Evolutionary conservation across 1,284 basidiomycete species (phyloP).

Genomic region (Cryptococcus sp.): DNA sequence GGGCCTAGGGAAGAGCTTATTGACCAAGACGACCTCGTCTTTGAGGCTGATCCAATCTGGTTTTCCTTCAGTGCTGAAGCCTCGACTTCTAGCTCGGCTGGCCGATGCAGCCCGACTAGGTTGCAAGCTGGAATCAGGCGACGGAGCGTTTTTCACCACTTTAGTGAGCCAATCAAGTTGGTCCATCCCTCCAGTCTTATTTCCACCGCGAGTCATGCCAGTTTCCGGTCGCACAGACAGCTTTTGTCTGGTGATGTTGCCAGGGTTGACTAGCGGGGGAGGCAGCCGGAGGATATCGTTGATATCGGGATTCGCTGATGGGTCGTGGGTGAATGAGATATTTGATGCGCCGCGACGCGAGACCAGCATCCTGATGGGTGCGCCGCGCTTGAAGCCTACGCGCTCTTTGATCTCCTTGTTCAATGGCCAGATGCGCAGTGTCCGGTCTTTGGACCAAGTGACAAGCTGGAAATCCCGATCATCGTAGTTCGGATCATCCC

Average conservation of each 20-base stretch:
- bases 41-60: slow-evolving; percentile 62
- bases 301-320: slow-evolving; percentile 20
- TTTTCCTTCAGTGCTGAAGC: slow-evolving; percentile 22
- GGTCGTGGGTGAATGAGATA: slow-evolving; percentile 44
- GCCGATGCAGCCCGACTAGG: slow-evolving; percentile 28
- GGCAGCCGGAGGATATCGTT: slow-evolving; percentile 14
- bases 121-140: slow-evolving; percentile 26
- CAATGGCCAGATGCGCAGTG: slow-evolving; percentile 88
- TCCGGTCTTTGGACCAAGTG: slow-evolving; percentile 96
- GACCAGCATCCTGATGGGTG: slow-evolving; percentile 57
- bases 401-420: slow-evolving; percentile 60
- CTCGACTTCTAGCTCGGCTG: slow-evolving; percentile 16
- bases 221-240: slow-evolving; percentile 30
- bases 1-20: slow-evolving; percentile 65
- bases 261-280: slow-evolving; percentile 31
- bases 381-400: slow-evolving; percentile 57
- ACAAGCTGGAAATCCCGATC: slow-evolving; percentile 85
- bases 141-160: slow-evolving; percentile 41
- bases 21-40: slow-evolving; percentile 80
- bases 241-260: slow-evolving; percentile 42
- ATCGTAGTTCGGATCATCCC: slow-evolving; percentile 56
- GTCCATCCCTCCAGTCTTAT: slow-evolving; percentile 39
- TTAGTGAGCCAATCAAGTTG: slow-evolving; percentile 54
- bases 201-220: slow-evolving; percentile 53
- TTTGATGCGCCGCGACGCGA: slow-evolving; percentile 54